These are phyloP conservation scores for Thyridium curvatum DNA, from an alignment of 2,329 filamentous ascomycete species.

Conservation along the genomic window DNA sequence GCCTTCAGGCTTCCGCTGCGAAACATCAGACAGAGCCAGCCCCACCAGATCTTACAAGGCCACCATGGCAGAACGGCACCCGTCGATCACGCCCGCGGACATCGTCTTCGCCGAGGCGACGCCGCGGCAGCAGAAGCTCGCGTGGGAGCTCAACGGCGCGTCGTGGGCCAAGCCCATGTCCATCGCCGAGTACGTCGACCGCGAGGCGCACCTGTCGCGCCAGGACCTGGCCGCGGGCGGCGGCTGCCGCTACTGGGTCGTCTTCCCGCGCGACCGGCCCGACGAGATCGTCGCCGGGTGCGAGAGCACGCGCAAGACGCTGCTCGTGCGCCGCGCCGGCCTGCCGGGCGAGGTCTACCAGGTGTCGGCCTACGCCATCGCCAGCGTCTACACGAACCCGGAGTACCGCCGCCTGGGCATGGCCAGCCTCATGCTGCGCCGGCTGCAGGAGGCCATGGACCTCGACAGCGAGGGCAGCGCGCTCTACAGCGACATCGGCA, in stretches of 20 bases:
- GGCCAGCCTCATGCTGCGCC: slow-evolving; percentile 24
- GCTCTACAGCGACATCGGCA: slow-evolving; percentile 25
- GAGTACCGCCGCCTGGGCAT: slow-evolving; percentile 24
- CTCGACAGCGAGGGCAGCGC: slow-evolving; percentile 23
- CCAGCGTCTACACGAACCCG: slow-evolving; percentile 27
- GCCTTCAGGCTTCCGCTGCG: too few relatives aligned
- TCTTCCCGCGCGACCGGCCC: slow-evolving; percentile 18
- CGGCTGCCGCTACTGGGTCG: slow-evolving; percentile 21
- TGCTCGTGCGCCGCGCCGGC: background rate
- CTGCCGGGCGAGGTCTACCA: slow-evolving; percentile 8
- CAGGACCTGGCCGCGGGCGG: slow-evolving; percentile 16
- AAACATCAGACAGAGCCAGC: too few relatives aligned
- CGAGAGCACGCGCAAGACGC: slow-evolving; percentile 12
- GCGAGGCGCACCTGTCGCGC: slow-evolving; percentile 17
- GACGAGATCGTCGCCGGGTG: slow-evolving; percentile 25
- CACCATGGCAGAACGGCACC: too few relatives aligned
- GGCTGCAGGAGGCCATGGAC: slow-evolving; percentile 26
- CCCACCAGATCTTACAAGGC: too few relatives aligned
- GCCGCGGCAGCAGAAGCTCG: slow-evolving; percentile 17
- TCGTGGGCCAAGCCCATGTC: slow-evolving; percentile 21
- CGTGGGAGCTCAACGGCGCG: slow-evolving; percentile 22
- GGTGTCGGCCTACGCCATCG: slow-evolving; percentile 22
- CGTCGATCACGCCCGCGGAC: slow-evolving; percentile 8
- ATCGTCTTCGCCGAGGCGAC: slow-evolving; percentile 20
- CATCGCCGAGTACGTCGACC: slow-evolving; percentile 18